Evolutionary conservation across 768 basidiomycete genomes (phyloP).

Genomic region (Lanmaoa rubissima): DNA sequence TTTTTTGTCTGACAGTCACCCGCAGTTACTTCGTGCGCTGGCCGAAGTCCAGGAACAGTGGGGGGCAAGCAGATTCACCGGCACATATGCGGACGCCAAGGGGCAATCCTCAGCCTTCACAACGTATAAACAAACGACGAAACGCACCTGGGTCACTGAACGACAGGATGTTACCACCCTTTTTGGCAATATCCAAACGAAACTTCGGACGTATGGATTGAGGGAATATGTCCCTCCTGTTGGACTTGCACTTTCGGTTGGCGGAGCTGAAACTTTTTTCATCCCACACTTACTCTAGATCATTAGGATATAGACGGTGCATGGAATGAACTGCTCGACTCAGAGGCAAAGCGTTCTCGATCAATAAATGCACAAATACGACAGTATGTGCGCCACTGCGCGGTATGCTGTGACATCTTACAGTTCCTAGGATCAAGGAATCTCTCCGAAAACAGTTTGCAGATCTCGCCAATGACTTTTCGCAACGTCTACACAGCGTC

Average conservation of each 20-base stretch:
- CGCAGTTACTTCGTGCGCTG: slow-evolving; percentile 65
- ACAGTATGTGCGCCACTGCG: slow-evolving; percentile 53
- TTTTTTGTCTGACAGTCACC: slow-evolving; percentile 7
- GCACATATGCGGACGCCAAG: slow-evolving; percentile 82
- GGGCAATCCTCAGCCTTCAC: slow-evolving; percentile 69
- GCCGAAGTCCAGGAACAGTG: slow-evolving; percentile 67
- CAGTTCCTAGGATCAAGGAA: slow-evolving; percentile 69
- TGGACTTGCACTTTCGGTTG: slow-evolving; percentile 61
- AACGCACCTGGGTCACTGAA: slow-evolving; percentile 87
- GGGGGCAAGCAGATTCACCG: slow-evolving; percentile 61
- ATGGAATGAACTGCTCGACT: slow-evolving; percentile 71
- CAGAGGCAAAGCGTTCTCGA: slow-evolving; percentile 75
- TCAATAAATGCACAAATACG: slow-evolving; percentile 88
- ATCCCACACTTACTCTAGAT: slow-evolving; percentile 10
- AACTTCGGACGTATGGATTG: slow-evolving; percentile 86
- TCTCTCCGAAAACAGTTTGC: slow-evolving; percentile 75
- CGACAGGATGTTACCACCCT: slow-evolving; percentile 84
- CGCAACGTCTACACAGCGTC: slow-evolving; percentile 60
- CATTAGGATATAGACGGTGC: slow-evolving; percentile 65
- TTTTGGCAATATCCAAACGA: slow-evolving; percentile 92
- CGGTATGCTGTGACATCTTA: slow-evolving; percentile 1
- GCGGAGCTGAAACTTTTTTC: slow-evolving; percentile 15
- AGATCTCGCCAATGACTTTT: slow-evolving; percentile 72
- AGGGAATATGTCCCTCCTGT: slow-evolving; percentile 77
- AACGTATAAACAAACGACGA: slow-evolving; percentile 80